These are phyloP conservation scores for Pilobolus umbonatus DNA, from an alignment of 192 early-diverging fungal genomes.

Conservation along the genomic window DNA sequence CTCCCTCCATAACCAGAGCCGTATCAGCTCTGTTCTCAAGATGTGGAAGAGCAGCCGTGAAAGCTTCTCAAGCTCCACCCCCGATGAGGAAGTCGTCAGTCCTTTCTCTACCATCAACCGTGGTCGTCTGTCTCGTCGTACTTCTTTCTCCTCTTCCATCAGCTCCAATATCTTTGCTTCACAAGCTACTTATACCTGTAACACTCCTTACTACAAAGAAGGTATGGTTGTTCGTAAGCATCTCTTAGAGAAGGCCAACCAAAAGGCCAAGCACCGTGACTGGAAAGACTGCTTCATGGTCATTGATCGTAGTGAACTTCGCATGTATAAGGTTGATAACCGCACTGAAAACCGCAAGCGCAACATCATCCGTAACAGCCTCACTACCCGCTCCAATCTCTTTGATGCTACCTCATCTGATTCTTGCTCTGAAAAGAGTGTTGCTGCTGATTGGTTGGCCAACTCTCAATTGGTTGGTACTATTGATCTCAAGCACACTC, in stretches of 20 bases:
- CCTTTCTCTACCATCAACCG: background rate
- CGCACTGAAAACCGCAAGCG: background rate
- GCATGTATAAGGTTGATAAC: constrained; percentile 52
- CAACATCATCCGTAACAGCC: constrained; percentile 9
- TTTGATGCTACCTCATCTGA: constrained; percentile 14
- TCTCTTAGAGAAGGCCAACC: constrained; percentile 65
- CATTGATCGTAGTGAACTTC: constrained; percentile 66
- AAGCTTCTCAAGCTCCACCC: too few relatives aligned
- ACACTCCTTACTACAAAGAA: constrained; percentile 51
- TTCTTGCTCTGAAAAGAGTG: background rate
- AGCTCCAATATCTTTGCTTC: background rate
- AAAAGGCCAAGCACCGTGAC: constrained; percentile 74
- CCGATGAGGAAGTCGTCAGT: background rate
- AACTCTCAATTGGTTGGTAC: constrained; percentile 41
- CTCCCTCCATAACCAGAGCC: background rate
- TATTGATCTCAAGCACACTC: constrained; percentile 72
- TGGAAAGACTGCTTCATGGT: constrained; percentile 85
- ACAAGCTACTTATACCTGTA: constrained; percentile 11
- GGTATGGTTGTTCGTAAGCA: constrained; percentile 88
- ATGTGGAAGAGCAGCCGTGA: constrained; percentile 22
- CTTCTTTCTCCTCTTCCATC: background rate
- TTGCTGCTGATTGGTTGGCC: constrained; percentile 12
- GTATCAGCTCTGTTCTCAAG: constrained; percentile 15
- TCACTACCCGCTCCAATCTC: background rate
- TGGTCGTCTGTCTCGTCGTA: background rate